phyloP scores from a whole-genome alignment of 495 filamentous ascomycete species.

The Friedmanniomyces endolithicus region DNA sequence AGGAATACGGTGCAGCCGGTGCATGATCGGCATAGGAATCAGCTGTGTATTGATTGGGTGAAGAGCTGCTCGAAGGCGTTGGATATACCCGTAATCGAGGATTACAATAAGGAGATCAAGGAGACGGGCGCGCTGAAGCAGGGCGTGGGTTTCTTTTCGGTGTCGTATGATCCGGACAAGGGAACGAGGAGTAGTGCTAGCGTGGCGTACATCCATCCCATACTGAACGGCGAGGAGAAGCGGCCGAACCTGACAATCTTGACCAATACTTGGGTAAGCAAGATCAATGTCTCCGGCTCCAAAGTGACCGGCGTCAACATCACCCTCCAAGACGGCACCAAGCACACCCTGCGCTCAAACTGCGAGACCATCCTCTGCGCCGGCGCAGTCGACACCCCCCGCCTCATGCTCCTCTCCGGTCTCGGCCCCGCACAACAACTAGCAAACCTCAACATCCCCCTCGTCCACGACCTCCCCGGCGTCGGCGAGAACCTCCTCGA shows the following conservation, averaged over 20 bases:
- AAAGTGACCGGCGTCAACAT: conserved; percentile 57
- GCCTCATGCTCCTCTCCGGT: conserved; percentile 63
- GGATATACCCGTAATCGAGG: conserved; percentile 60
- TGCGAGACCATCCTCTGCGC: conserved; percentile 66
- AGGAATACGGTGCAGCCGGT: conserved; percentile 72
- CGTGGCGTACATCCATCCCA: conserved; percentile 79
- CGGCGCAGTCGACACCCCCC: conserved; percentile 65
- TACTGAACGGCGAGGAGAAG: conserved; percentile 62
- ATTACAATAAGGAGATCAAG: conserved; percentile 70
- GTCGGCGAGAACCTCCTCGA: conserved; percentile 72
- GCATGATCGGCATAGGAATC: conserved; percentile 62
- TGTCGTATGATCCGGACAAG: conserved; percentile 71
- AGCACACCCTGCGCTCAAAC: conserved; percentile 47
- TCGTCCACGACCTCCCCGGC: conserved; percentile 59
- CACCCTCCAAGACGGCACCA: conserved; percentile 50
- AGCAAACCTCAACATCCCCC: conserved; percentile 48
- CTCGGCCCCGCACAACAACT: conserved; percentile 60
- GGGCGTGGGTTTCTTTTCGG: conserved; percentile 72
- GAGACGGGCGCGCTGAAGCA: conserved; percentile 53
- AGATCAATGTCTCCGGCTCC: conserved; percentile 48
- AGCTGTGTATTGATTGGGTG: conserved; percentile 75
- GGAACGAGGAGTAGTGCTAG: conserved; percentile 65
- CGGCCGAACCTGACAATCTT: conserved; percentile 66
- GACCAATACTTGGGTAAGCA: conserved; percentile 67
- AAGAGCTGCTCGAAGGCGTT: conserved; percentile 58